Evolutionary conservation across 768 basidiomycete genomes (phyloP).

Genomic region (Megacollybia marginata): DNA sequence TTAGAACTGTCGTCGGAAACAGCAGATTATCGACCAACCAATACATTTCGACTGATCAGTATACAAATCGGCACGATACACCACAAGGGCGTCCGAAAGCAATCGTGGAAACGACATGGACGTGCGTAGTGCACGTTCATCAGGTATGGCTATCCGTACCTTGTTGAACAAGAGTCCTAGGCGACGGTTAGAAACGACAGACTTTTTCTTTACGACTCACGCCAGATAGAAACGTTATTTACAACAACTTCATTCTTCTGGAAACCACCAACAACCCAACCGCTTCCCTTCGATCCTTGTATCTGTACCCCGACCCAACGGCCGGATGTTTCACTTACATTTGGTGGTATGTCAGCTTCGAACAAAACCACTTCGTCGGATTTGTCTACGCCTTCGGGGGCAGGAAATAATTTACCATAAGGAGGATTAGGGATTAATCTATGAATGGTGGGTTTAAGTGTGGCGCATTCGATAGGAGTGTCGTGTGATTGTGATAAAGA

Average conservation of each 20-base stretch:
- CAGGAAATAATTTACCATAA: constrained; percentile 49
- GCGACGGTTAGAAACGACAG: no score
- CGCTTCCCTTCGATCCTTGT: constrained; percentile 40
- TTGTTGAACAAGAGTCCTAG: constrained; percentile 33
- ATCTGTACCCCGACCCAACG: constrained; percentile 48
- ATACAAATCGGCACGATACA: constrained; percentile 47
- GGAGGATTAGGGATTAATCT: constrained; percentile 60
- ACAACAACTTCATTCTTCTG: constrained; percentile 23
- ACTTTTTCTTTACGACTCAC: constrained; percentile 26
- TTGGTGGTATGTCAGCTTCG: constrained; percentile 35
- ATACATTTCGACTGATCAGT: not conserved
- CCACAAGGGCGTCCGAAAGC: constrained; percentile 53
- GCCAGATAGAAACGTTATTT: constrained; percentile 26
- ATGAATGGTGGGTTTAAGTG: constrained; percentile 37
- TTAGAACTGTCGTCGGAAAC: not conserved
- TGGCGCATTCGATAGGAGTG: constrained; percentile 25
- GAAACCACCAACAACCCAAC: constrained; percentile 60
- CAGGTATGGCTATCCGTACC: constrained; percentile 25
- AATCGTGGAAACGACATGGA: constrained; percentile 47
- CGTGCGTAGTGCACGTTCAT: constrained; percentile 27
- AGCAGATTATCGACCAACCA: not conserved
- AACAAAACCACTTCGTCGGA: constrained; percentile 67
- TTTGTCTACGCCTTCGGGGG: constrained; percentile 63
- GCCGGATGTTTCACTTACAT: not conserved
- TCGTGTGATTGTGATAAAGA: constrained; percentile 1